Percentiles rank a stretch among this genome's conserved stretches.
Evolutionary conservation across 2,329 filamentous ascomycete genomes (phyloP).

Genomic region (Metarhizium humberi): DNA sequence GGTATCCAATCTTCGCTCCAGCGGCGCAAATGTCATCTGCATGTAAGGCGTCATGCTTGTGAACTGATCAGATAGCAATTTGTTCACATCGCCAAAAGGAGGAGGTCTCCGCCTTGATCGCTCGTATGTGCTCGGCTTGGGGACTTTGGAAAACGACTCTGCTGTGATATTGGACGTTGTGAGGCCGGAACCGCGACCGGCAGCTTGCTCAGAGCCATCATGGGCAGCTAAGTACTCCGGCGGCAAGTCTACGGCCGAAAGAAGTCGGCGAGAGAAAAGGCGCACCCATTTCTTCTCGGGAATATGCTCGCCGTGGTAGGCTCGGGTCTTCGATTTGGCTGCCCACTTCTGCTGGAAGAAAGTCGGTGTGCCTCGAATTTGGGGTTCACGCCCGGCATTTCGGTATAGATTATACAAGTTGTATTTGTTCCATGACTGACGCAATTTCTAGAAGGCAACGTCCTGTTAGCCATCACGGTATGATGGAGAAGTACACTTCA

Average conservation of each 20-base stretch:
- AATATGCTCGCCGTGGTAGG: conserved; percentile 92
- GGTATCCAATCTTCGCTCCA: conserved; percentile 87
- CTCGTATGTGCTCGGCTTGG: conserved; percentile 12
- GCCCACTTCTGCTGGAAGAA: conserved; percentile 99
- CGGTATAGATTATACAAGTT: conserved; percentile 80
- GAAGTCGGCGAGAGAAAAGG: conserved; percentile 77
- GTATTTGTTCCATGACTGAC: conserved; percentile 96
- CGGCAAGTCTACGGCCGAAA: conserved; percentile 79
- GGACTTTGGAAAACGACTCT: conserved; percentile 23
- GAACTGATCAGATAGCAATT: conserved; percentile 23
- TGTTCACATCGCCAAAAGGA: conserved; percentile 22
- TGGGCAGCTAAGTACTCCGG: conserved; percentile 66
- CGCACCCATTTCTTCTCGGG: conserved; percentile 88
- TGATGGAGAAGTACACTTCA: not conserved
- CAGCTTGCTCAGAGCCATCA: conserved; percentile 76
- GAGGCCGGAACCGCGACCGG: conserved; percentile 72
- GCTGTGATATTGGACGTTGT: conserved; percentile 22
- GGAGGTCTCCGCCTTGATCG: conserved; percentile 9
- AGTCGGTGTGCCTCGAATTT: conserved; percentile 39
- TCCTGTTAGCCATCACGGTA: not conserved
- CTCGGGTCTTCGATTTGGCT: conserved; percentile 73
- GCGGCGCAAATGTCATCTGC: conserved; percentile 88
- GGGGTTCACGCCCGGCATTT: conserved; percentile 20
- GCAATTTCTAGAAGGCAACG: conserved; percentile 58
- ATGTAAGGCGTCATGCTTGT: conserved; percentile 69